phyloP scores from a whole-genome alignment of 1,139 yeast genomes.

The Scheffersomyces stambukii region DNA sequence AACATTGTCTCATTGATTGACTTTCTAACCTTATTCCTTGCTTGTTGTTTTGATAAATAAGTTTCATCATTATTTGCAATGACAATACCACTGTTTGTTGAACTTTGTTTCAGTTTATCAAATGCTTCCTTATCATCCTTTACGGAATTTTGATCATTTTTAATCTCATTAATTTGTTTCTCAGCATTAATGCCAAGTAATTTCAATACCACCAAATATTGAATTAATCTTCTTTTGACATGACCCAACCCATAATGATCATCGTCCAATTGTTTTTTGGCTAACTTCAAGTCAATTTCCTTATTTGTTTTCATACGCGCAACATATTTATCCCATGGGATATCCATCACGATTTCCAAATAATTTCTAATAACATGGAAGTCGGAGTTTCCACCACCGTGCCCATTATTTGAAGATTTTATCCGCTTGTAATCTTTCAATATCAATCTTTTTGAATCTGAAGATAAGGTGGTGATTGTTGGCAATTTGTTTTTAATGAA shows the following conservation, averaged over 20 bases:
- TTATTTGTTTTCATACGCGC: conserved; percentile 36
- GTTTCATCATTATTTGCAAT: conserved; percentile 39
- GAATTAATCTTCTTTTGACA: conserved; percentile 77
- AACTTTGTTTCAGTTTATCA: conserved; percentile 3
- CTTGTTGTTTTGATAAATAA: conserved; percentile 22
- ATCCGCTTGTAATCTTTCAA: conserved; percentile 62
- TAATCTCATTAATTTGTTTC: conserved; percentile 14
- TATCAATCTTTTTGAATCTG: conserved; percentile 56
- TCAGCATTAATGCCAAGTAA: conserved; percentile 48
- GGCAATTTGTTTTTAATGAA: conserved; percentile 48
- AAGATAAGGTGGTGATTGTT: conserved; percentile 26
- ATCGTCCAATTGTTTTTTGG: conserved; percentile 59
- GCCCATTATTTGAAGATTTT: conserved; percentile 45
- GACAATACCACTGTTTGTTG: conserved; percentile 17
- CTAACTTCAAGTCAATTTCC: conserved; percentile 50
- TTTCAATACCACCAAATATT: conserved; percentile 75
- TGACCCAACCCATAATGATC: conserved; percentile 85
- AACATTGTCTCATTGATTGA: conserved; percentile 13
- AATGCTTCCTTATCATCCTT: conserved; percentile 8
- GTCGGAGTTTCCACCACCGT: conserved; percentile 59
- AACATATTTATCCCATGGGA: conserved; percentile 55
- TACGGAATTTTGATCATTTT: conserved; percentile 1
- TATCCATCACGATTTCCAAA: conserved; percentile 63
- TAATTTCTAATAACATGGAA: conserved; percentile 70
- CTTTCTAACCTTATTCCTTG: conserved; percentile 21